Evolutionary conservation across 352 stramenopile species (phyloP).

Genomic region (Peronosclerospora sorghi): DNA sequence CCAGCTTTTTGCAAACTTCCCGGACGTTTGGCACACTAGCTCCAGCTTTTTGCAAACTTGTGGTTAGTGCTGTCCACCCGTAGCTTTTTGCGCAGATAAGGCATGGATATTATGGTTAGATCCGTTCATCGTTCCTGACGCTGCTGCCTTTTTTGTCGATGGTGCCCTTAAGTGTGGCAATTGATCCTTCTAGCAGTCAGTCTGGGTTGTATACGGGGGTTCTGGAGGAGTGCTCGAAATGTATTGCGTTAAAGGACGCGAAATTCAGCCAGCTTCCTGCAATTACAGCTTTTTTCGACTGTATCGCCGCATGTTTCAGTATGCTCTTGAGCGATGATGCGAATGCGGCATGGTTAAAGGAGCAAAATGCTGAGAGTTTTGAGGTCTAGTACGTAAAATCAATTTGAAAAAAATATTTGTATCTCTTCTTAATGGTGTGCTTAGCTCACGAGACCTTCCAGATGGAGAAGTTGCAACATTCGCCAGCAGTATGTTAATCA

Average conservation of each 20-base stretch:
- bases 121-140: constrained; percentile 49
- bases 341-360: constrained; percentile 22
- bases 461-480: constrained; percentile 26
- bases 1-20: constrained; percentile 56
- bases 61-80: constrained; percentile 46
- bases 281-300: constrained; percentile 64
- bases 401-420: constrained; percentile 55
- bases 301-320: constrained; percentile 48
- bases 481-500: constrained; percentile 31
- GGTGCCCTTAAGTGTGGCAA: constrained; percentile 45
- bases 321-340: constrained; percentile 41
- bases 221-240: constrained; percentile 62
- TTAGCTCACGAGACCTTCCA: constrained; percentile 31
- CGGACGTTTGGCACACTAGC: constrained; percentile 29
- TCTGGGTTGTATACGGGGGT: constrained; percentile 50
- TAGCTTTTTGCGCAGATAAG: constrained; percentile 59
- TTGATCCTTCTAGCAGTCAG: constrained; percentile 27
- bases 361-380: constrained; percentile 12
- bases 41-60: constrained; percentile 46
- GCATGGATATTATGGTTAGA: constrained; percentile 69
- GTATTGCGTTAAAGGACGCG: constrained; percentile 41
- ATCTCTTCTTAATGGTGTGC: constrained; percentile 25
- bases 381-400: constrained; percentile 37
- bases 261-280: constrained; percentile 38
- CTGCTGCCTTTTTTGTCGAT: constrained; percentile 64